A percentile compares a stretch with the other conserved stretches of the same genome.
These are phyloP conservation scores for Blastomyces percursus DNA, from an alignment of 2,329 filamentous ascomycete species.

Conservation along the genomic window DNA sequence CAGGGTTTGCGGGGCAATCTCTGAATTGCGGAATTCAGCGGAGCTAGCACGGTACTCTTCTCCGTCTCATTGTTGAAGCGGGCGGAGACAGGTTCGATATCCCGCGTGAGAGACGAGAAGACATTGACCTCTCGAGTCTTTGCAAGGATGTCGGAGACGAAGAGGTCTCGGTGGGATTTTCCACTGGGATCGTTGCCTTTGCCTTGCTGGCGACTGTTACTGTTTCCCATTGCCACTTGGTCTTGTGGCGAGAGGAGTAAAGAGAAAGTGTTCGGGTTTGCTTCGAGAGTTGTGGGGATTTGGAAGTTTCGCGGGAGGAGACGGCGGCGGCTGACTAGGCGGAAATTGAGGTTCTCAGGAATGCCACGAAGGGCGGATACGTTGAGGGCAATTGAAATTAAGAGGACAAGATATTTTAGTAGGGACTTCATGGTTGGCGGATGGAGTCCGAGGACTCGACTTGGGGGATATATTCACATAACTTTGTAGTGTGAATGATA, in stretches of 20 bases:
- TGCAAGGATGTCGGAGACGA: conserved; percentile 68
- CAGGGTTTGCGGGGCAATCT: conserved; percentile 65
- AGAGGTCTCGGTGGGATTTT: conserved; percentile 1
- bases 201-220: not conserved
- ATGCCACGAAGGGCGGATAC: not conserved
- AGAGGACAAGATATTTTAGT: not conserved
- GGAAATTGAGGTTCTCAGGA: not conserved
- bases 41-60: conserved; percentile 83
- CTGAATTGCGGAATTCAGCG: conserved; percentile 70
- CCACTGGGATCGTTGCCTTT: conserved; percentile 1
- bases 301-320: not conserved
- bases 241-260: not conserved
- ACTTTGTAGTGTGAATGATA: not conserved
- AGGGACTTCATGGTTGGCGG: conserved; percentile 1
- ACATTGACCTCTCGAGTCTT: conserved; percentile 68
- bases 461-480: not conserved
- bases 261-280: not conserved
- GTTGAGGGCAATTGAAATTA: not conserved
- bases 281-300: not conserved
- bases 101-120: conserved; percentile 67
- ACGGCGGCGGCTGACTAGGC: not conserved
- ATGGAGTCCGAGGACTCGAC: not conserved
- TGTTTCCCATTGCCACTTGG: conserved; percentile 1
- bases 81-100: conserved; percentile 17
- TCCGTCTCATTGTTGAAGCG: conserved; percentile 35